phyloP scores from a whole-genome alignment of 352 stramenopile genomes.

The Elongisporangium prolatum region DNA sequence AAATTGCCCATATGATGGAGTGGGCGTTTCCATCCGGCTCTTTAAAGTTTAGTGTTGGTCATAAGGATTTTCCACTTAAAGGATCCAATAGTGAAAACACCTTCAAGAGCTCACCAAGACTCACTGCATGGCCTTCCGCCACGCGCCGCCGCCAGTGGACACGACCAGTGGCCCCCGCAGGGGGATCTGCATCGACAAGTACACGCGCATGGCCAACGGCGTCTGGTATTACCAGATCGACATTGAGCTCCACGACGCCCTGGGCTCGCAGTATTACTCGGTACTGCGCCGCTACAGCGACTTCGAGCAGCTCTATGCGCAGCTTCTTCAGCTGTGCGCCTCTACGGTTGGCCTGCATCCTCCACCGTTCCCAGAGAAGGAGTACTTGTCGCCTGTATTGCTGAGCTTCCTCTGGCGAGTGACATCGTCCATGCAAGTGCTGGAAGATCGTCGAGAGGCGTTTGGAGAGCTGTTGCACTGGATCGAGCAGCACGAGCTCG shows the following conservation, averaged over 20 bases:
- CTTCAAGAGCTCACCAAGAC: not conserved
- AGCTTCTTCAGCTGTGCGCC: constrained; percentile 18
- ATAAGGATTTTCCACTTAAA: not conserved
- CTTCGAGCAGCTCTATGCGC: constrained; percentile 51
- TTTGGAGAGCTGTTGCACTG: constrained; percentile 56
- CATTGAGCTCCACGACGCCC: constrained; percentile 27
- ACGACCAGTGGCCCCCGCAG: constrained; percentile 13
- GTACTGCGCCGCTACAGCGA: constrained; percentile 65
- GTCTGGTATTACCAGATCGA: constrained; percentile 75
- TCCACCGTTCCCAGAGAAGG: constrained; percentile 53
- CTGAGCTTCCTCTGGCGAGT: constrained; percentile 45
- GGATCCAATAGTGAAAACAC: not conserved
- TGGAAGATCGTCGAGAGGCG: constrained; percentile 44
- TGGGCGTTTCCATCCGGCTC: not conserved
- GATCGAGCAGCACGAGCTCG: constrained; percentile 47
- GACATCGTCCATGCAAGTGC: constrained; percentile 33
- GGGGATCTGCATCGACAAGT: constrained; percentile 38
- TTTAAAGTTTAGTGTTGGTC: not conserved
- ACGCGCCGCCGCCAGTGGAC: constrained; percentile 4
- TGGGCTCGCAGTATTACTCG: constrained; percentile 46
- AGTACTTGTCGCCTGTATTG: constrained; percentile 39
- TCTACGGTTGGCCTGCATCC: constrained; percentile 15
- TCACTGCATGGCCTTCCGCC: constrained; percentile 5
- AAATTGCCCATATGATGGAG: not conserved
- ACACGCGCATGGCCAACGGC: constrained; percentile 35